Base-by-base conservation (phyloP, 116 monocot species). In the Iris pallida region DNA sequence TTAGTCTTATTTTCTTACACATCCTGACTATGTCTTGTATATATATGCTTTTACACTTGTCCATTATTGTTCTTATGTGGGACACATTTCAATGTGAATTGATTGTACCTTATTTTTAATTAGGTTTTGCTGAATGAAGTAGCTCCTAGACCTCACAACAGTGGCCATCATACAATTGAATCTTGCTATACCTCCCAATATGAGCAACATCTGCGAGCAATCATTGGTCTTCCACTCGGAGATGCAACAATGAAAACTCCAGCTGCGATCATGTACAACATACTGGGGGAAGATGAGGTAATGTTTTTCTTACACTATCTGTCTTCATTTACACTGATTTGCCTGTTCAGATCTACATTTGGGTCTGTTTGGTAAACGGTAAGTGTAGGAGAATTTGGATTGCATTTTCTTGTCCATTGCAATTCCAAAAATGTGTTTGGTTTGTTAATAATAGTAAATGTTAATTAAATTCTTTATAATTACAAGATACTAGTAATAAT, bases 131-230 rank as follows among this genome's bases (percentile, higher is more conserved):
- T 91, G 65, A 91, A 96, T 81, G 95, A 96, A 84, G 95, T 96
- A 62, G 95, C 95, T 51, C 95, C 95, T 20, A 84, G 95, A 79
- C 94, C 94, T 16, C 95, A 96, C 53, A 96, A 96, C 65, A 91
- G 95, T 75, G 95, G 95, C 48, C 95, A 96, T 81, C 92, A 96
- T 76, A 96, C 95, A 40, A 96, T 96, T 17, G 95, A 96, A 64
- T 89, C 89, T 30, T 91, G 91, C 59, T 96, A 96, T 61, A 91
- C 92, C 18, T 96, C 95, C 49, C 95, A 96, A 63, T 96, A 91
- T 78, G 95, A 96, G 57, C 95, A 96, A 53, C 95, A 96, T 76
- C 55, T 96, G 53, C 81, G 95, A 63, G 95, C 95, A 72, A 70
- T 96, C 67, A 73, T 89, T 77, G 92, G 89, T 71, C 85, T 96